Evolutionary conservation across 1,139 yeast species (phyloP).

Genomic region (Nakaseomyces delphensis): DNA sequence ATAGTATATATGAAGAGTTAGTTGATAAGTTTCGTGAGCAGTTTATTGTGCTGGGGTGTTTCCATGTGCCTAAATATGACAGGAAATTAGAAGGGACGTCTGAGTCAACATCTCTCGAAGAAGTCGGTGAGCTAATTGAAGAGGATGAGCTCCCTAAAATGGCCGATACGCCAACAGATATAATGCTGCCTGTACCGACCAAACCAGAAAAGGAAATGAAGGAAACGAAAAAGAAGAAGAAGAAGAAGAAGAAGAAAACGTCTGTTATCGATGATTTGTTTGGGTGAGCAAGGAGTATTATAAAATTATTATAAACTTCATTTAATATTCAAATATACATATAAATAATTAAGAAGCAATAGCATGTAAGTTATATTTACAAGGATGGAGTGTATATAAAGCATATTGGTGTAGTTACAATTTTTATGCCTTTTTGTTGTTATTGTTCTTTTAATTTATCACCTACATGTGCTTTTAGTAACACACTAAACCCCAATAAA

Average conservation of each 20-base stretch:
- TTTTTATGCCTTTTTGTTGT: too few relatives aligned
- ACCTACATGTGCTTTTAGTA: too few relatives aligned
- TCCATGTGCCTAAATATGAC: constrained; percentile 6
- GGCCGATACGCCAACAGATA: constrained; percentile 7
- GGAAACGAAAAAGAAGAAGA: constrained; percentile 27
- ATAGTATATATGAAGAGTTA: constrained; percentile 22
- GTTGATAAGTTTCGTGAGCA: neutral
- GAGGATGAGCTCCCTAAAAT: constrained; percentile 8
- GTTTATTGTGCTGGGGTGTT: neutral
- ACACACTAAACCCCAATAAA: too few relatives aligned
- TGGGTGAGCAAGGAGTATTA: too few relatives aligned
- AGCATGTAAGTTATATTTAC: too few relatives aligned
- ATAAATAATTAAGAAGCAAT: too few relatives aligned
- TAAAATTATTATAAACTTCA: too few relatives aligned
- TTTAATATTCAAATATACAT: constrained; percentile 1
- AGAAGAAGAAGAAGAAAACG: constrained; percentile 39
- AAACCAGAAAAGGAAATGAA: constrained; percentile 10
- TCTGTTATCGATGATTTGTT: constrained; percentile 54
- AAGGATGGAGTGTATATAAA: too few relatives aligned
- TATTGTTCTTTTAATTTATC: too few relatives aligned
- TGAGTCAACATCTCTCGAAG: constrained; percentile 7
- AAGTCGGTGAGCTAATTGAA: constrained; percentile 8
- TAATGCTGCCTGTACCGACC: too few relatives aligned
- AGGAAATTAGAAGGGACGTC: constrained; percentile 12
- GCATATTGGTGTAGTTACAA: too few relatives aligned